phyloP scores from a whole-genome alignment of 108 stramenopile species.

The Schizochytrium sp. region DNA sequence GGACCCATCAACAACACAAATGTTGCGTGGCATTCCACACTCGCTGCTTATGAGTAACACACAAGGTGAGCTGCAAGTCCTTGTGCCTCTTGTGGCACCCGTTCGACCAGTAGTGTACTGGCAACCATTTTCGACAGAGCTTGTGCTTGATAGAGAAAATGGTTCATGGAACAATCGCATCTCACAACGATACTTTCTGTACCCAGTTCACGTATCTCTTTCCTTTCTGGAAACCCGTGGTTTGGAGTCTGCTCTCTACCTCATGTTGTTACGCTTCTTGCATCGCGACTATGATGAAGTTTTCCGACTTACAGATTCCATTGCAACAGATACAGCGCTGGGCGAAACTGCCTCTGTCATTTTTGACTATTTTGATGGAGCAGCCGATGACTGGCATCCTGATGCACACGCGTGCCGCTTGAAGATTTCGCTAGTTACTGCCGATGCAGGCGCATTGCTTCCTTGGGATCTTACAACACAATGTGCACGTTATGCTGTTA shows the following conservation, averaged over 20 bases:
- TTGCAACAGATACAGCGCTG: conserved; percentile 63
- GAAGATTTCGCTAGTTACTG: conserved; percentile 67
- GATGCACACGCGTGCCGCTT: conserved; percentile 69
- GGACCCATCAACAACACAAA: conserved; percentile 35
- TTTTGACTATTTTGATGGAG: conserved; percentile 33
- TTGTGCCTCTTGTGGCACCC: conserved; percentile 63
- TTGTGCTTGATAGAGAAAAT: conserved; percentile 61
- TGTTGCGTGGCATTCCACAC: conserved; percentile 66
- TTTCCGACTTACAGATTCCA: conserved; percentile 62
- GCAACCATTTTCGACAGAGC: conserved; percentile 62
- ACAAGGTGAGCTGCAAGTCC: conserved; percentile 65
- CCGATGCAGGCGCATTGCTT: conserved; percentile 54
- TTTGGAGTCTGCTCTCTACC: conserved; percentile 64
- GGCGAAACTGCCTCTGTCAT: conserved; percentile 53
- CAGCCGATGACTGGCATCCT: conserved; percentile 67
- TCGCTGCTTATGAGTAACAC: conserved; percentile 64
- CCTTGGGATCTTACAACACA: conserved; percentile 67
- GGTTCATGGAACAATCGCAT: not conserved
- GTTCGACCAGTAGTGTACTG: conserved; percentile 49
- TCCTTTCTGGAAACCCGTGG: conserved; percentile 61
- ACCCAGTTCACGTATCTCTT: conserved; percentile 66
- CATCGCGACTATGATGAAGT: conserved; percentile 66
- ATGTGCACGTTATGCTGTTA: conserved; percentile 61
- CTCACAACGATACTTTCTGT: conserved; percentile 65
- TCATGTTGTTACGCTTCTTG: conserved; percentile 67